Evolutionary conservation across 192 early-diverging fungal species (phyloP), one percentile per base, ranked within the genome.

Genomic region (Entophlyctis helioformis): DNA sequence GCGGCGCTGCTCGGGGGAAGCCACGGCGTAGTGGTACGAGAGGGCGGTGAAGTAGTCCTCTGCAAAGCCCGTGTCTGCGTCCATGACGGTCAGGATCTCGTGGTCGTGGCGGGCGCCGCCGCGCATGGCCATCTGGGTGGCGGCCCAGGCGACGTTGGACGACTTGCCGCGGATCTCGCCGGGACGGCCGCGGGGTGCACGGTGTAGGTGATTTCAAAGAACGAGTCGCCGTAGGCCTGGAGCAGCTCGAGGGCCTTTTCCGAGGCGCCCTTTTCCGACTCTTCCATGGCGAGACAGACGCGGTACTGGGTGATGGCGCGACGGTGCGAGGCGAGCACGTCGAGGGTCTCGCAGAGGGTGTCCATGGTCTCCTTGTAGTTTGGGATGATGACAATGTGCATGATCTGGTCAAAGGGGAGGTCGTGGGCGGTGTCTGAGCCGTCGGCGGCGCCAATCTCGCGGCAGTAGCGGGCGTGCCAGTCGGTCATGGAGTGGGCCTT

Each of bases 221-320:
- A 86, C 40, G 50, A 60, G 39, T 74, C 63, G 15, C 59, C 52
- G 51, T 76, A 86, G 41, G 62, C 48, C 40, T 63, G 53, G 41
- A 71, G 39, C 19, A 86, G 54, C 47, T 39, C 62, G 23, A 53
- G 61, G 16, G 82, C 80, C 53, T 86, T 86, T 22, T 44, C 41
- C 16, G 32, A 53, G 41, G 67, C 42, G 20, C 72, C 76, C n/a
- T 48, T 5, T 50, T 86, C 83, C 29, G 64, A 63, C 24, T 69
- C 80, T 58, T 86, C 83, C 83, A 86, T 86, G 18, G 83, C 83
- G 8, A 85, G 57, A 42, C 83, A 72, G 36, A 85, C 63, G 60
- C 71, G 57, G 58, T 74, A 74, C 36, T 66, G 63, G 8, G 63
- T 59, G 25, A 74, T 25, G 5, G 71, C 71, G 9, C 60, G 47